Base-by-base conservation (phyloP, 768 basidiomycete species). In the Vararia minispora region DNA sequence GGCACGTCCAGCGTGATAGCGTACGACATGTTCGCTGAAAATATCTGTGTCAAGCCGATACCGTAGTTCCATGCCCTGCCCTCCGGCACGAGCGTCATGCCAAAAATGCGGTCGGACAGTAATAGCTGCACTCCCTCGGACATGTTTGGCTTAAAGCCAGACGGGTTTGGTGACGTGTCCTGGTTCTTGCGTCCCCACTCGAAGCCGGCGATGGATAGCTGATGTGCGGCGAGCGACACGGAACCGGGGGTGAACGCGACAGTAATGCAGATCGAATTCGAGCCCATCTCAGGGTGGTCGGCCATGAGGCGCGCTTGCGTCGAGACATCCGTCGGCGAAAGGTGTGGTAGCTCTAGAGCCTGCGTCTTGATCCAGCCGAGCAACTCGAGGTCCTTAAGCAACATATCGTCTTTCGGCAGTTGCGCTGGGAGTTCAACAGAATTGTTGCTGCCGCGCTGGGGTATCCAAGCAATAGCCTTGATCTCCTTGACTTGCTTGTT, bases 401-500 rank as follows among this genome's bases (percentile, higher is more conserved):
- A 61, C 69, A 85, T 89, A 54, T 97, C 92, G 52, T 97, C 92
- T 57, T 86, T 85, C 6, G 95, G 95, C 28, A 98, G 65, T 52
- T 88, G 80, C 26, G 71, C 60, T 13, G 95, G 94, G 27, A 98
- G 68, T 60, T 99, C 95, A 28, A 99, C 79, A 30, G 75, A 79
- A 57, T 89, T 92, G 60, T 97, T 97, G 55, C 83, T 89, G 24
- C 95, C 94, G 22, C 92, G 77, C 56, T 99, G 95, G 22, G 95
- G 95, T n/a, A 89, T 75, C 82, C 91, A 92, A n/a, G 74, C 91
- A 34, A 99, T 66, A 17, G 90, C 91, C 68, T 94, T 97, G 64
- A 99, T 86, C 63, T 99, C 95, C 63, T 98, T 95, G 45, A 99
- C 95, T 59, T 92, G 91, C 47, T 87, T 84, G 69, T 97, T 98